Conservation (phyloP, 306 rosid species). For the Vigna angularis region DNA sequence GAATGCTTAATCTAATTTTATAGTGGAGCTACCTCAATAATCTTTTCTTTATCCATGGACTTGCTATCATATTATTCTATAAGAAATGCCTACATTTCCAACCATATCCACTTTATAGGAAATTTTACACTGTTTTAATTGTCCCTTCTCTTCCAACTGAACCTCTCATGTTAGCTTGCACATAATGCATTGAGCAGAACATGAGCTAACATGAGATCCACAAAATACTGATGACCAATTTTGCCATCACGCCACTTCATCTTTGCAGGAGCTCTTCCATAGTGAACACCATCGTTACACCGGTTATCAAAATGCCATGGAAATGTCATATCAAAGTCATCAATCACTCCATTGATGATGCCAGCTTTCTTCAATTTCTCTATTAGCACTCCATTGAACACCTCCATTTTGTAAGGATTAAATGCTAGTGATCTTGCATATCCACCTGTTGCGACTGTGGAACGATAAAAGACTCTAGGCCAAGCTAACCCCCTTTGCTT, state of each 20-base stretch:
- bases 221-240: conserved; percentile 91
- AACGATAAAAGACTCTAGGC: conserved; percentile 76
- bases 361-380: conserved; percentile 74
- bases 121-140: neutral
- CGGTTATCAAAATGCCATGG: conserved; percentile 95
- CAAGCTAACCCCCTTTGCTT: conserved; percentile 61
- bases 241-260: conserved; percentile 85
- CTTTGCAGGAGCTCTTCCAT: conserved; percentile 81
- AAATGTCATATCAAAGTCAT: conserved; percentile 85
- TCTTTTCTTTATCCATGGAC: conserved; percentile 32
- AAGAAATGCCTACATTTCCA: conserved; percentile 5
- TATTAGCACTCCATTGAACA: conserved; percentile 67
- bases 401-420: conserved; percentile 92
- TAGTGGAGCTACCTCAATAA: conserved; percentile 25
- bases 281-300: conserved; percentile 89
- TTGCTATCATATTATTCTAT: conserved; percentile 1
- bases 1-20: conserved; percentile 49
- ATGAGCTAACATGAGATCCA: conserved; percentile 90
- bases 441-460: conserved; percentile 88
- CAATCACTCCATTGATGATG: conserved; percentile 73
- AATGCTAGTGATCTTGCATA: conserved; percentile 76
- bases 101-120: neutral
- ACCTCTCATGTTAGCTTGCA: conserved; percentile 44
- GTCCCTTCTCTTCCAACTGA: conserved; percentile 28
- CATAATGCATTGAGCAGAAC: conserved; percentile 79